Evolutionary conservation across 108 stramenopile species (phyloP), one percentile per base, ranked within the genome.

Genomic region (Chaetoceros muelleri): DNA sequence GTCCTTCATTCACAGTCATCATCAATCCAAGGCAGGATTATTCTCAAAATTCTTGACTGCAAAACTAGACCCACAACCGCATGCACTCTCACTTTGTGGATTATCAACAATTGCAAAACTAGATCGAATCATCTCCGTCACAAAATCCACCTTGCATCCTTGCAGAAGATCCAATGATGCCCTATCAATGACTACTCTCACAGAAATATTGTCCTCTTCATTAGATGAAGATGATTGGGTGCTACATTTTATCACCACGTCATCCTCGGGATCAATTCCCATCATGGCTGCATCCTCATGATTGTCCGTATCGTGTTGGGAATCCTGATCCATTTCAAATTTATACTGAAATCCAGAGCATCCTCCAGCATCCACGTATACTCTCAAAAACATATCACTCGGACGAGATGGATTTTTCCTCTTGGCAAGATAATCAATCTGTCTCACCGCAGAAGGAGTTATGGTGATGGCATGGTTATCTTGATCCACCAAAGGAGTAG

Each of bases 21-120:
- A 54, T 30, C 60, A 89, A 67, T 89, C 87, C 46, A 89, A 44
- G 1, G 87, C 87, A 48, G 87, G 87, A 75, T 94, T 96, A 23
- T 73, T 60, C 49, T 79, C 61, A 73, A 98, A 98, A 53, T 94
- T 94, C 74, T 97, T 98, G 60, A 95, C 66, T 13, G 98, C 98
- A 72, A 98, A 98, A 26, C 89, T 92, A 46, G 78, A 77, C 3
- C 96, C 98, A 72, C 98, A 98, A 10, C 98, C 98, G 74, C 98
- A 98, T 2, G 96, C 98, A 55, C 74, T 84, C 61, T 97, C 98
- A 50, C 90, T 90, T 57, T 94, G 80, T 3, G 98, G 98, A 67
- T 98, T 98, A 45, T 88, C 82, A 47, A 85, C 73, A 24, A 98
- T 87, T 7, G 87, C 91, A 77, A 98, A 98, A 24, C 89, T 64